Evolutionary conservation across 441 rosid genomes (phyloP), one percentile per base, ranked within the genome.

Genomic region (Erodium texanum): DNA sequence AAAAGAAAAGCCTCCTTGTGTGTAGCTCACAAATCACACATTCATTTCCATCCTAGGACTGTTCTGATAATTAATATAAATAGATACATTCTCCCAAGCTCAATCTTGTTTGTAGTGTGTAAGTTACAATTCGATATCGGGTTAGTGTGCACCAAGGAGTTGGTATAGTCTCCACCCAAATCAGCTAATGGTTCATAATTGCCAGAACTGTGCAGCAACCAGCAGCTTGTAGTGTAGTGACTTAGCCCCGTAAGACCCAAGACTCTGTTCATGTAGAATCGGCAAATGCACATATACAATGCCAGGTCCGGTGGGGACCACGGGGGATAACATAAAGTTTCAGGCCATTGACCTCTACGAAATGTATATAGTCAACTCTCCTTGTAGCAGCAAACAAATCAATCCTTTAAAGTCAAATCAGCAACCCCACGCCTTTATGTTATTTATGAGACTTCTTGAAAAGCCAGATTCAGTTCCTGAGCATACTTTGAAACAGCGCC

Each of bases 401-500:
- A 66, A 64, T 77, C 70, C 74, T 74, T 67, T 70, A 20, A 65
- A 66, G 70, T n/a, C 70, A 14, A 61, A 78, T 66, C 65, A 62
- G 65, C 68, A 62, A 24, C 66, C 64, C 68, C 66, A 32, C 62
- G 62, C 48, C 14, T 52, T 64, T 16, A 36, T 24, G 66, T 83
- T 11, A 43, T 43, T 75, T 32, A 83, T 45, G 92, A 94, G 45
- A 83, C 86, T 77, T 90, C 93, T 79, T 89, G 91, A 73, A 91
- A 79, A 23, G 89, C 84, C 23, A 94, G 77, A 79, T 78, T 89
- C 75, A 94, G 82, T 78, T 94, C 99, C 77, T 89, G 89, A 1
- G 90, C 86, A 29, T 86, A 81, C 77, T 94, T 94, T 0, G 89
- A 86, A 68, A 91, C 93, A 23, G 84, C 82, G 19, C 90, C 93